phyloP scores from a whole-genome alignment of 1,284 basidiomycete genomes.

The Macrocybe sp. region DNA sequence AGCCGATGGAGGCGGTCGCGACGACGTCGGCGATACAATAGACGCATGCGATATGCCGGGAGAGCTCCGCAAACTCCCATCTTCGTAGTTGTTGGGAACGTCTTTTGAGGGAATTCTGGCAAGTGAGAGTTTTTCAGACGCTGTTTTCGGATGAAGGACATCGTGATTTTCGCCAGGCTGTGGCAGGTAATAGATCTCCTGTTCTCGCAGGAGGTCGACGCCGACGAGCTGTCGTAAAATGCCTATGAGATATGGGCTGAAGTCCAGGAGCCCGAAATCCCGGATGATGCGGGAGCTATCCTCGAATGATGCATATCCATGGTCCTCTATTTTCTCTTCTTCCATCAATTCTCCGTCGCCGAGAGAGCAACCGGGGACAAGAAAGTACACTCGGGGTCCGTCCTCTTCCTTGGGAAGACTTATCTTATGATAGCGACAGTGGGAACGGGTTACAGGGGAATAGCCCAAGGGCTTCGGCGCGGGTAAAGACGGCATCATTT shows the following conservation, averaged over 20 bases:
- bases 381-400: constrained; percentile 47
- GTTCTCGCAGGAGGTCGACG: constrained; percentile 53
- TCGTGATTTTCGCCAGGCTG: constrained; percentile 32
- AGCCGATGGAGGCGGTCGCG: constrained; percentile 22
- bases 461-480: constrained; percentile 12
- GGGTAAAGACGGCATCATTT: constrained; percentile 8
- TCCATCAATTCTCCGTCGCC: constrained; percentile 49
- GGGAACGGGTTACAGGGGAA: constrained; percentile 47
- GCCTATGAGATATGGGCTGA: constrained; percentile 48
- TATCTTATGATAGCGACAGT: constrained; percentile 63
- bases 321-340: constrained; percentile 54
- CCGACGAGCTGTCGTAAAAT: constrained; percentile 55
- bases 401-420: constrained; percentile 50
- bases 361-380: constrained; percentile 63
- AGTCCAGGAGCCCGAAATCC: constrained; percentile 46
- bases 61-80: constrained; percentile 15
- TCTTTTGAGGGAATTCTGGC: constrained; percentile 9
- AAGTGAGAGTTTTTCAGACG: constrained; percentile 13
- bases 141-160: constrained; percentile 18
- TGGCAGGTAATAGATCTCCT: constrained; percentile 60
- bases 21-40: constrained; percentile 21
- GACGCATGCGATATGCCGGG: constrained; percentile 20
- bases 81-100: background rate
- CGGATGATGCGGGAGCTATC: constrained; percentile 41
- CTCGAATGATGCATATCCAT: constrained; percentile 48